phyloP scores from a whole-genome alignment of 345 rosid genomes.

The Lepidium sativum region DNA sequence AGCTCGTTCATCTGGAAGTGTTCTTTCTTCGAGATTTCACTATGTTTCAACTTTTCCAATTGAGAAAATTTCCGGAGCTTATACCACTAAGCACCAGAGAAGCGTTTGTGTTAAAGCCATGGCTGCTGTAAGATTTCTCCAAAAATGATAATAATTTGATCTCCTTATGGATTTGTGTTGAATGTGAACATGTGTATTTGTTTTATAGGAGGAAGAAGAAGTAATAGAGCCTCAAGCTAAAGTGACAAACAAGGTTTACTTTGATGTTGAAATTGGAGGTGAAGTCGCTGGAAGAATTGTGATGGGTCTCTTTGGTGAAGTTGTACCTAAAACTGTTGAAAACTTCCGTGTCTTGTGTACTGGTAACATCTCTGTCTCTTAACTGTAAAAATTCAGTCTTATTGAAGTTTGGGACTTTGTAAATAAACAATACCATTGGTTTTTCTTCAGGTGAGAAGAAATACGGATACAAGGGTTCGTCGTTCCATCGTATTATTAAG shows the following conservation, averaged over 20 bases:
- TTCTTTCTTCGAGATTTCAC: constrained; percentile 39
- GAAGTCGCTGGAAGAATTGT: constrained; percentile 69
- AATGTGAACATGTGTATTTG: neutral
- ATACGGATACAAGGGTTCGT: constrained; percentile 74
- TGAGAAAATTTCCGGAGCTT: constrained; percentile 29
- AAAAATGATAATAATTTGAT: no score
- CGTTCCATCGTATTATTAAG: constrained; percentile 86
- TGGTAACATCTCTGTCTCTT: constrained; percentile 32
- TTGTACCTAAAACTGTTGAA: constrained; percentile 74
- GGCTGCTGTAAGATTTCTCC: constrained; percentile 35
- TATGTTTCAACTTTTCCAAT: constrained; percentile 36
- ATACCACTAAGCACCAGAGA: constrained; percentile 32
- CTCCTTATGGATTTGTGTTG: neutral
- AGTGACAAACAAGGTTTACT: constrained; percentile 74
- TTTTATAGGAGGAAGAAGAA: constrained; percentile 46
- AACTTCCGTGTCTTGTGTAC: constrained; percentile 84
- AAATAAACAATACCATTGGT: neutral
- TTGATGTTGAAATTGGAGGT: constrained; percentile 86
- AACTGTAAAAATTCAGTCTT: neutral
- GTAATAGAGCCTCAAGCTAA: constrained; percentile 44
- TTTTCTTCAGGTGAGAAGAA: constrained; percentile 70
- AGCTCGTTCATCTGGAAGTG: constrained; percentile 26
- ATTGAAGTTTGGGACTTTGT: neutral
- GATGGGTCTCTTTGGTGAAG: constrained; percentile 78
- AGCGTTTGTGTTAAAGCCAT: constrained; percentile 41